Evolutionary conservation across 441 rosid species (phyloP).

Genomic region (Gossypium schwendimanii): DNA sequence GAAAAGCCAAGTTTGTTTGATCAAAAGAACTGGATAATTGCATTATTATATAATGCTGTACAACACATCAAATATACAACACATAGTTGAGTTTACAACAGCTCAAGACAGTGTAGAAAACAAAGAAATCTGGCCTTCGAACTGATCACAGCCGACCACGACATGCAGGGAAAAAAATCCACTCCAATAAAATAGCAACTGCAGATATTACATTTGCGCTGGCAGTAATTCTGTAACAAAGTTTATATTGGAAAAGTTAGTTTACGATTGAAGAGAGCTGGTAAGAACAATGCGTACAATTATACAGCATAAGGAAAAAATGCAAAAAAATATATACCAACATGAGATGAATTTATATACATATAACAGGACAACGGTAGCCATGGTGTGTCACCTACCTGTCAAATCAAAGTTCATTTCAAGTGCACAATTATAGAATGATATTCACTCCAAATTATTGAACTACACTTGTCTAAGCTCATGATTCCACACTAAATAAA

Average conservation of each 20-base stretch:
- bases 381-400: neutral
- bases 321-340: neutral
- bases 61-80: constrained; percentile 17
- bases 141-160: neutral
- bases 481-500: neutral
- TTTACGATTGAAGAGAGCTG: neutral
- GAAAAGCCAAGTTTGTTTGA: neutral
- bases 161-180: neutral
- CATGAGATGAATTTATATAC: neutral
- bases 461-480: neutral
- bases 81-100: constrained; percentile 14
- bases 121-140: neutral
- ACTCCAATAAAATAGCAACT: neutral
- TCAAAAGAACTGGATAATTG: neutral
- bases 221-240: constrained; percentile 21
- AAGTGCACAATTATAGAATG: neutral
- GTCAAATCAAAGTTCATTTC: neutral
- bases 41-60: constrained; percentile 10
- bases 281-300: neutral
- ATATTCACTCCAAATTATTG: neutral
- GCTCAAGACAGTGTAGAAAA: neutral
- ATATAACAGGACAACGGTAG: neutral
- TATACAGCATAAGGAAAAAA: neutral
- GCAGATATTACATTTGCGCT: neutral
- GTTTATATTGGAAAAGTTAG: neutral